These are phyloP conservation scores for Alternaria tenuissima DNA, from an alignment of 2,329 filamentous ascomycete genomes.

Conservation along the genomic window DNA sequence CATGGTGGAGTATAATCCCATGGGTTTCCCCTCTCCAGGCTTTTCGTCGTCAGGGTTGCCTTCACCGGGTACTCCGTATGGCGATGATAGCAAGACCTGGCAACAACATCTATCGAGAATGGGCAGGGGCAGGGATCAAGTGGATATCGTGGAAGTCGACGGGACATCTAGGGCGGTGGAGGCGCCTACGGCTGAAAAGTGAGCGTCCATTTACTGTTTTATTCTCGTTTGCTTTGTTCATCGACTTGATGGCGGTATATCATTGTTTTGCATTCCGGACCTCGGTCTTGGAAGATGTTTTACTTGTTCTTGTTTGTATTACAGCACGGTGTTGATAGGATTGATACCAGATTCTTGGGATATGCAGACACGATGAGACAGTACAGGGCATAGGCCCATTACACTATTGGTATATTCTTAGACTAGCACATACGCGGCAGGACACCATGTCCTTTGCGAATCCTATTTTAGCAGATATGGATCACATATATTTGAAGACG, in stretches of 20 bases:
- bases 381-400: neutral
- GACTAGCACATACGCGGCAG: neutral
- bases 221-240: neutral
- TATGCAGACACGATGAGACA: neutral
- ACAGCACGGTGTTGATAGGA: neutral
- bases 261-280: neutral
- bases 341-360: neutral
- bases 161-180: slow-evolving; percentile 19
- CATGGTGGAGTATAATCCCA: slow-evolving; percentile 19
- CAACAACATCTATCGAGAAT: slow-evolving; percentile 16
- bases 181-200: slow-evolving; percentile 8
- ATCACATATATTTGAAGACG: neutral
- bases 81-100: slow-evolving; percentile 17
- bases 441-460: neutral
- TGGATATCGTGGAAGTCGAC: slow-evolving; percentile 23
- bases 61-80: neutral
- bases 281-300: neutral
- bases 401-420: neutral
- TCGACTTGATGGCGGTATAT: neutral
- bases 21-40: slow-evolving; percentile 12
- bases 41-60: neutral
- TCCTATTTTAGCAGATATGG: neutral
- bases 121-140: neutral
- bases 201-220: neutral
- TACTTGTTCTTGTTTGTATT: neutral